Evolutionary conservation across 805 yeast species (phyloP), one percentile per base, ranked within the genome.

Genomic region (Ogataea sp.): DNA sequence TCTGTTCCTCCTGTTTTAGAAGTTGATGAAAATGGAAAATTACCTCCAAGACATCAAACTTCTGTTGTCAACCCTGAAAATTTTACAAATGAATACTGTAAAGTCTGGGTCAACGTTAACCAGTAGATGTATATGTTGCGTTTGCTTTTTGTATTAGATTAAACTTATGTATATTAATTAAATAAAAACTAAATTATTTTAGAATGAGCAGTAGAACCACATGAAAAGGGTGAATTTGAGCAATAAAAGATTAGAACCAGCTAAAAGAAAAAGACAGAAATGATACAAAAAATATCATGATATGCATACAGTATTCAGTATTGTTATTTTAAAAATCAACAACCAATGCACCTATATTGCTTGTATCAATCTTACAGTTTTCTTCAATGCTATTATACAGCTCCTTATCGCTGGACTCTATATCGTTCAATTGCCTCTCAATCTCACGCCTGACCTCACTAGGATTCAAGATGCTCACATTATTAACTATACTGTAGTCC

Each of bases 51-150:
- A 37, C 45, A 43, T 37, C 39, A 42, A 3, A 44, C 50, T 6
- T 42, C 40, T 20, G 40, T 45, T n/a, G 36, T 34, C 18, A 44
- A 43, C 27, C 45, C 47, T n/a, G 52, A 50, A 16, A 48, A 43
- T 38, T 53, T 48, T 36, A 51, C 52, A 23, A 43, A 46, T 13
- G 72, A 68, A 47, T 56, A 49, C 34, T 49, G 64, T 25, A 59
- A 58, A 21, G 42, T 67, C 13, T 68, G 74, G 74, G 50, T 67
- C 14, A 64, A 58, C 39, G 67, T 68, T 20, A 52, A 62, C 28
- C 62, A 34, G 11, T 34, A 34, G 16, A 15, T 18, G 7, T 9
- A 26, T 26, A 26, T 26, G 5, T 9, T 26, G 6, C 13, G 13
- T 26, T 9, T 15, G 16, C 16, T 7, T 30, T 30, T 6, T 30